Conservation (phyloP, 1,284 basidiomycete genomes). For the Lignosus rhinocerotis region DNA sequence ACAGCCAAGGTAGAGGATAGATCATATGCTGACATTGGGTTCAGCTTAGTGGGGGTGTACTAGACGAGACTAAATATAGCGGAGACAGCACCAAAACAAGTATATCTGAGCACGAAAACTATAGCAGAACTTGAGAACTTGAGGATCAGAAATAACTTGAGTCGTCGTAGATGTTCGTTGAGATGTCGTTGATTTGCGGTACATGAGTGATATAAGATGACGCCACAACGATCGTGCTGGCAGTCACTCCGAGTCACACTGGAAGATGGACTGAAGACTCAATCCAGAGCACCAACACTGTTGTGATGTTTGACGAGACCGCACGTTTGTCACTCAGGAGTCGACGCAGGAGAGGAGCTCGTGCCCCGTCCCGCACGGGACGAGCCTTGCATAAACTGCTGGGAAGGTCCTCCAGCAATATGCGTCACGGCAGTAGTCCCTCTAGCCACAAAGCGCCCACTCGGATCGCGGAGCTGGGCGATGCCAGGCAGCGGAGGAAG, state of each 20-base stretch:
- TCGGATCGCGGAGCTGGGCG: slow-evolving; percentile 6
- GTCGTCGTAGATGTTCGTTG: slow-evolving; percentile 4
- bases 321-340: slow-evolving; percentile 7
- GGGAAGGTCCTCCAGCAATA: background rate
- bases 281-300: slow-evolving; percentile 3
- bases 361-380: slow-evolving; percentile 9
- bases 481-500: background rate
- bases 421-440: background rate
- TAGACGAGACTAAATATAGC: background rate
- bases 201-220: background rate
- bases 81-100: background rate
- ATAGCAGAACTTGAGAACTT: background rate
- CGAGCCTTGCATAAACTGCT: slow-evolving; percentile 13
- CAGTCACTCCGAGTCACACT: slow-evolving; percentile 1
- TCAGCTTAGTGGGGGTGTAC: background rate
- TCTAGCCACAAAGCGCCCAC: slow-evolving; percentile 12
- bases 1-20: background rate
- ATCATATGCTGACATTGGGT: background rate
- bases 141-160: background rate
- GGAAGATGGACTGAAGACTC: slow-evolving; percentile 2
- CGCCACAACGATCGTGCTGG: background rate
- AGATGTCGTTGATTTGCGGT: background rate
- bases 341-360: slow-evolving; percentile 15
- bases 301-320: background rate
- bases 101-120: background rate